Percentiles rank a stretch among this genome's conserved stretches.
phyloP scores from a whole-genome alignment of 768 basidiomycete genomes.

The Lepiota venenata region DNA sequence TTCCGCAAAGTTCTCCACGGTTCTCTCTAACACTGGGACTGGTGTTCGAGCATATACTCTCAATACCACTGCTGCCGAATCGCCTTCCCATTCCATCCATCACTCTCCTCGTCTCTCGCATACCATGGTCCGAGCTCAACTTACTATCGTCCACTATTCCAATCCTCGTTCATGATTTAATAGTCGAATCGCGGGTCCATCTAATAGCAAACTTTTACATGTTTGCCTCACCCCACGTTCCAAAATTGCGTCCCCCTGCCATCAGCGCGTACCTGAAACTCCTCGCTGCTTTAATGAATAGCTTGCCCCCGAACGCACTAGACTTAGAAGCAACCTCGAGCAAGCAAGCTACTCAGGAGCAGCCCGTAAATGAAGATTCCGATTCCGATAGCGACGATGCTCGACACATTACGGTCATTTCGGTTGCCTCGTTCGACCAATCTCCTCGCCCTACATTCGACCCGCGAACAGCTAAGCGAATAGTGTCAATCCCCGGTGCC shows the following conservation, averaged over 20 bases:
- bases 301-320: conserved; percentile 49
- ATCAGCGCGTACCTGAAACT: conserved; percentile 54
- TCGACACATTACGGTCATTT: conserved; percentile 26
- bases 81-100: conserved; percentile 62
- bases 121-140: conserved; percentile 48
- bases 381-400: conserved; percentile 41
- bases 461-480: conserved; percentile 55
- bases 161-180: conserved; percentile 25
- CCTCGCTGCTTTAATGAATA: conserved; percentile 46
- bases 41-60: conserved; percentile 55
- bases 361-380: conserved; percentile 18
- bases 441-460: conserved; percentile 45
- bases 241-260: conserved; percentile 38
- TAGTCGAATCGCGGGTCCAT: conserved; percentile 42
- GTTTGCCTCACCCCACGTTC: conserved; percentile 63
- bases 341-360: neutral
- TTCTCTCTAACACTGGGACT: conserved; percentile 32
- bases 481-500: conserved; percentile 52
- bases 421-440: conserved; percentile 34
- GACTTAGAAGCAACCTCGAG: conserved; percentile 31
- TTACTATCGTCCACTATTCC: conserved; percentile 20
- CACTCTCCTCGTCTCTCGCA: conserved; percentile 55
- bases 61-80: conserved; percentile 77
- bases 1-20: conserved; percentile 18
- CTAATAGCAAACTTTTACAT: conserved; percentile 70